Conservation (phyloP, 2,329 filamentous ascomycete genomes). For the Sporothrix brasiliensis region DNA sequence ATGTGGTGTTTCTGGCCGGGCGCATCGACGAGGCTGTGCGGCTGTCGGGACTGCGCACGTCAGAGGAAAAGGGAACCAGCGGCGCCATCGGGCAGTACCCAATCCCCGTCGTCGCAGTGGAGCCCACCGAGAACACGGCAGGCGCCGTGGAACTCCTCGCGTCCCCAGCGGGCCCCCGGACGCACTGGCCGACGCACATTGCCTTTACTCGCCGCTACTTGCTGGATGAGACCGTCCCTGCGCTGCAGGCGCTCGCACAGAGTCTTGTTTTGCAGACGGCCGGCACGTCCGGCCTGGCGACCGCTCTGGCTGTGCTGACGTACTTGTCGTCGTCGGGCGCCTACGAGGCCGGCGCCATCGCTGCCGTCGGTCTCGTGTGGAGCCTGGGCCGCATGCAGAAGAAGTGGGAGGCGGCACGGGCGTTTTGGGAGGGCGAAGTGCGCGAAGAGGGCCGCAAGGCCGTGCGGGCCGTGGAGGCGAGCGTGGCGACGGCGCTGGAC, state of each 20-base stretch:
- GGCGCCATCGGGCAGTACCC: slow-evolving; percentile 36
- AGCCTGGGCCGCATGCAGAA: slow-evolving; percentile 62
- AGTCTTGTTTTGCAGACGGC: slow-evolving; percentile 74
- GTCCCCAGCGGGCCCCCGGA: slow-evolving; percentile 5
- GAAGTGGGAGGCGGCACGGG: slow-evolving; percentile 63
- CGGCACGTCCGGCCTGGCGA: slow-evolving; percentile 68
- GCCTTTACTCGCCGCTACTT: slow-evolving; percentile 69
- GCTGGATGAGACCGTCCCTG: slow-evolving; percentile 66
- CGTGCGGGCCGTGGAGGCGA: slow-evolving; percentile 59
- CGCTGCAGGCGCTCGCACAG: slow-evolving; percentile 72
- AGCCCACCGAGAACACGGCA: neutral
- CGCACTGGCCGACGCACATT: slow-evolving; percentile 75
- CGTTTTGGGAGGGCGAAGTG: slow-evolving; percentile 68
- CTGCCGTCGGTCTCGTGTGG: slow-evolving; percentile 63
- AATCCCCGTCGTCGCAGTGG: slow-evolving; percentile 35
- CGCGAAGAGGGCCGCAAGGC: slow-evolving; percentile 67
- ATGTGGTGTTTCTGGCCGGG: slow-evolving; percentile 80
- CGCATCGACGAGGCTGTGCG: slow-evolving; percentile 47
- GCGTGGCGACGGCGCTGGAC: slow-evolving; percentile 53
- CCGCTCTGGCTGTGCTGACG: slow-evolving; percentile 57
- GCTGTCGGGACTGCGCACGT: slow-evolving; percentile 28
- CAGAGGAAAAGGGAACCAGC: slow-evolving; percentile 17
- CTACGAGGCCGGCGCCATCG: slow-evolving; percentile 65
- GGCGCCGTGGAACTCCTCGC: neutral
- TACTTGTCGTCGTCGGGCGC: slow-evolving; percentile 60